Percentiles rank a stretch among this genome's conserved stretches.
phyloP scores from a whole-genome alignment of 1,139 yeast genomes.

The Suhomyces choctaworum region DNA sequence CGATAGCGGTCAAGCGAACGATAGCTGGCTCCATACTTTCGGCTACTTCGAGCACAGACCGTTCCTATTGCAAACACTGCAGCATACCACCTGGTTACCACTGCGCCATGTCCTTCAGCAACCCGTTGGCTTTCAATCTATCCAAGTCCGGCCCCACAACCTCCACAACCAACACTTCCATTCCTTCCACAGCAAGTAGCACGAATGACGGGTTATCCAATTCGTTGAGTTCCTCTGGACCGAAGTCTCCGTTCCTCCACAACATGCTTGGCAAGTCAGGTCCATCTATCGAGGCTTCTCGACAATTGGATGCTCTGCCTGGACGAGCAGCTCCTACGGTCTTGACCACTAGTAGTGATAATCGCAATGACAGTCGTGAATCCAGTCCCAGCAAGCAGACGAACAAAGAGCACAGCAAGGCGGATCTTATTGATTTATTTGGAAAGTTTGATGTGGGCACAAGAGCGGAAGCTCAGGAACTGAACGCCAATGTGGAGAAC shows the following conservation, averaged over 20 bases:
- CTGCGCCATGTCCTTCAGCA: slow-evolving; percentile 34
- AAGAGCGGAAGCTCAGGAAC: slow-evolving; percentile 7
- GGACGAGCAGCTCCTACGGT: slow-evolving; percentile 21
- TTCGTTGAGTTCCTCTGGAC: slow-evolving; percentile 2
- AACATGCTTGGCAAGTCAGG: slow-evolving; percentile 18
- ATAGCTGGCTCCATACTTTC: too few relatives aligned
- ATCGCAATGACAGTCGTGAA: slow-evolving; percentile 16
- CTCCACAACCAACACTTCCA: slow-evolving; percentile 37
- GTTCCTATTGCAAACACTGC: too few relatives aligned
- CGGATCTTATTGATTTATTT: slow-evolving; percentile 41
- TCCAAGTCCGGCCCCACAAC: slow-evolving; percentile 48
- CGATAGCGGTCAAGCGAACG: too few relatives aligned
- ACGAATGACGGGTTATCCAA: slow-evolving; percentile 1
- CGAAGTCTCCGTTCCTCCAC: slow-evolving; percentile 24
- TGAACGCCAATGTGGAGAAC: slow-evolving; percentile 4
- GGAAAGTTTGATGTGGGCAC: slow-evolving; percentile 39
- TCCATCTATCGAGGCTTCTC: slow-evolving; percentile 10
- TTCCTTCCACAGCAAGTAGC: slow-evolving; percentile 14
- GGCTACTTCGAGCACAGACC: too few relatives aligned
- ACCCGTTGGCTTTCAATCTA: slow-evolving; percentile 38
- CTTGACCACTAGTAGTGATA: slow-evolving; percentile 23
- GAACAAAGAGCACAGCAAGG: slow-evolving; percentile 13
- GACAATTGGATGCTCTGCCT: slow-evolving; percentile 4
- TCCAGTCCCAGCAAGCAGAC: not conserved
- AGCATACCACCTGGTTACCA: too few relatives aligned